Percentiles rank a stretch among this genome's conserved stretches.
Evolutionary conservation across 345 rosid species (phyloP).

Genomic region (thale cress (Arabidopsis thaliana)): TAIR10.1 NC_003076.8:25386001-25386500

Average conservation of each 20-base stretch:
- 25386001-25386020: slow-evolving; percentile 44
- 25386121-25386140: slow-evolving; percentile 34
- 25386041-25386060: slow-evolving; percentile 39
- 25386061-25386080: slow-evolving; percentile 43
- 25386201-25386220: slow-evolving; percentile 74
- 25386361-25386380: neutral
- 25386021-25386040: slow-evolving; percentile 39
- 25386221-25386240: slow-evolving; percentile 46
- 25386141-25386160: slow-evolving; percentile 40
- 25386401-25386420: slow-evolving; percentile 11
- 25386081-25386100: slow-evolving; percentile 40
- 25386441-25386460: slow-evolving; percentile 19
- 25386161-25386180: slow-evolving; percentile 34
- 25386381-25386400: slow-evolving; percentile 32
- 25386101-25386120: slow-evolving; percentile 61
- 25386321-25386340: slow-evolving; percentile 2
- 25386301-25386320: slow-evolving; percentile 46
- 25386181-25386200: slow-evolving; percentile 50
- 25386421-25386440: slow-evolving; percentile 33
- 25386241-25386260: slow-evolving; percentile 50
- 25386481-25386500: slow-evolving; percentile 25
- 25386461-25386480: slow-evolving; percentile 30
- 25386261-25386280: slow-evolving; percentile 29
- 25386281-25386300: slow-evolving; percentile 53
- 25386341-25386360: slow-evolving; percentile 31